A percentile compares a stretch with the other conserved stretches of the same genome.
Evolutionary conservation across 2,329 filamentous ascomycete species (phyloP).

Genomic region (Pseudopithomyces maydicus): DNA sequence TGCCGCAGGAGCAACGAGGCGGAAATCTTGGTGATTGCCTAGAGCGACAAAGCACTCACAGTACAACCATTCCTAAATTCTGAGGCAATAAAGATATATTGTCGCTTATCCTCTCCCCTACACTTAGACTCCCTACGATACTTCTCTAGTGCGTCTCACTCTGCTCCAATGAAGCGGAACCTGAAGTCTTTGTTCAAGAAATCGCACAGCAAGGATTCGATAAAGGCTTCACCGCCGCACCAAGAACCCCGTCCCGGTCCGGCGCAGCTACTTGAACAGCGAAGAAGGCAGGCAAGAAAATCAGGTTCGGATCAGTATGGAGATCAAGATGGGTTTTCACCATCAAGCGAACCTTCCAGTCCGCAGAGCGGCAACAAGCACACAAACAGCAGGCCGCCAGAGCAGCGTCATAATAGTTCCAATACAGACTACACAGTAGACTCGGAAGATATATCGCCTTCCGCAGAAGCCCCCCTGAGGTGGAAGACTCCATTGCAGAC

Average conservation of each 20-base stretch:
- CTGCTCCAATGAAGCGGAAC: constrained; percentile 2
- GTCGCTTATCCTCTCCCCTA: neutral
- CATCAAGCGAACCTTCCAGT: neutral
- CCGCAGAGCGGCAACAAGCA: neutral
- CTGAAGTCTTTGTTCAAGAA: constrained; percentile 6
- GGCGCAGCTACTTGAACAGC: neutral
- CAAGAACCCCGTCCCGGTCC: constrained; percentile 1
- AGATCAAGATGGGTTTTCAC: neutral
- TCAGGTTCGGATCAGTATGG: neutral
- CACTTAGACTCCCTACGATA: neutral
- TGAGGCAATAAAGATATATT: neutral
- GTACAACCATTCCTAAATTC: neutral
- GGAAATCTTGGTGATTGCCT: neutral
- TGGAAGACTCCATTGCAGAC: constrained; percentile 22
- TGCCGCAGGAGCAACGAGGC: neutral
- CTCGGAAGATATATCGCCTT: neutral
- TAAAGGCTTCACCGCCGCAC: neutral
- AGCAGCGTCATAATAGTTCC: constrained; percentile 14
- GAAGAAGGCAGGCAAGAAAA: neutral
- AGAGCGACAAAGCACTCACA: neutral
- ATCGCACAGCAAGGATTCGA: neutral
- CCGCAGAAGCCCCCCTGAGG: constrained; percentile 1
- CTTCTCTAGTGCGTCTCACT: neutral
- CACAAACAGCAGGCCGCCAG: neutral
- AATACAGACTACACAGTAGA: constrained; percentile 11